A percentile compares a stretch with the other conserved stretches of the same genome.
These are phyloP conservation scores for Solanum ossicruentum DNA, from an alignment of 257 asterid species.

Conservation along the genomic window DNA sequence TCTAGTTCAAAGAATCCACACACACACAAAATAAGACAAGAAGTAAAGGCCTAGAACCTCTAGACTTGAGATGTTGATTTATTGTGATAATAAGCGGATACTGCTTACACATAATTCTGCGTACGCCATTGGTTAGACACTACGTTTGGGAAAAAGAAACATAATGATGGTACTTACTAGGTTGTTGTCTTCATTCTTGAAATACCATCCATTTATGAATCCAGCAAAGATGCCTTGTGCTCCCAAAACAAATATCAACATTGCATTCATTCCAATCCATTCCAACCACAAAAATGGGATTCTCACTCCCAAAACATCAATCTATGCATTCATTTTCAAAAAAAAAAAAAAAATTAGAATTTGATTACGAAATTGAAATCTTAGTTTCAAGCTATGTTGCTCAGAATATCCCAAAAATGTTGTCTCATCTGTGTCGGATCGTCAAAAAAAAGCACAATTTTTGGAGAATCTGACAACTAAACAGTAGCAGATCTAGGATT, in stretches of 20 bases:
- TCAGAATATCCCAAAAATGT: neutral
- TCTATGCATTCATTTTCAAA: conserved; percentile 17
- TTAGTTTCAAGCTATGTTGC: neutral
- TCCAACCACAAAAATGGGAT: conserved; percentile 71
- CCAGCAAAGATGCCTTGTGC: conserved; percentile 78
- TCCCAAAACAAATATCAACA: conserved; percentile 85
- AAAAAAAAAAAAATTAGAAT: neutral
- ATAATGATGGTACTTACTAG: conserved; percentile 29
- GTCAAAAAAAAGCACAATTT: neutral
- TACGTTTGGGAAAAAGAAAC: neutral
- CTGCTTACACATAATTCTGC: neutral
- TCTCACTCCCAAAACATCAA: conserved; percentile 56
- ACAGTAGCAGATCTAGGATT: no score
- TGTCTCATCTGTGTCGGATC: neutral
- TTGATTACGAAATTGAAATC: neutral
- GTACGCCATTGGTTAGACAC: neutral
- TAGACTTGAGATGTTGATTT: neutral
- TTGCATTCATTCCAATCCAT: conserved; percentile 95
- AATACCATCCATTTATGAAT: conserved; percentile 77
- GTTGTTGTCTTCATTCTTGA: conserved; percentile 34
- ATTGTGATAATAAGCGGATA: neutral
- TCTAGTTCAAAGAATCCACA: no score
- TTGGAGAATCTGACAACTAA: neutral
- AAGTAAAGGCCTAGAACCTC: neutral
- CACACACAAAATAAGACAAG: no score